Percentiles rank a stretch among this genome's conserved stretches.
phyloP scores from a whole-genome alignment of 306 rosid genomes.

The Leucaena leucocephala region DNA sequence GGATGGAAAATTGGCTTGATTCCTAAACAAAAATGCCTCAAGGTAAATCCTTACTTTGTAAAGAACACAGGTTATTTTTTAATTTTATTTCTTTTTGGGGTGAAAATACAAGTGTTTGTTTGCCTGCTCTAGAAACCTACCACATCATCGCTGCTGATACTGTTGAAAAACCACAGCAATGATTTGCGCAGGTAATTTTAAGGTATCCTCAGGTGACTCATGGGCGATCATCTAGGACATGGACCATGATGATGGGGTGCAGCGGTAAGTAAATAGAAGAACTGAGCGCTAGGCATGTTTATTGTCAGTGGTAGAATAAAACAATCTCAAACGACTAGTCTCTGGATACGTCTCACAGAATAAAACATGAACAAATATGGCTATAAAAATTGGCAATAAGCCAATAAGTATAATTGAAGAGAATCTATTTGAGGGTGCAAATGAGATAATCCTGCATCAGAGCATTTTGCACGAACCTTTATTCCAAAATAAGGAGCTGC shows the following conservation, averaged over 20 bases:
- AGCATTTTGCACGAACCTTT: slow-evolving; percentile 52
- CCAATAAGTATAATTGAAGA: neutral
- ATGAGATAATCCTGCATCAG: neutral
- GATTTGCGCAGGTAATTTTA: neutral
- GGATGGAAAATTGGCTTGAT: slow-evolving; percentile 13
- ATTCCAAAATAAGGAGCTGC: slow-evolving; percentile 96
- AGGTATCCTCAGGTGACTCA: neutral
- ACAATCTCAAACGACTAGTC: slow-evolving; percentile 1
- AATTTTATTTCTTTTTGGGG: neutral
- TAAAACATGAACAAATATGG: slow-evolving; percentile 3
- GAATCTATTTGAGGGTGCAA: slow-evolving; percentile 1
- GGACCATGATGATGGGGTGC: neutral
- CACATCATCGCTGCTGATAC: neutral
- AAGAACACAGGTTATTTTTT: neutral
- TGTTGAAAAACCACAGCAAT: neutral
- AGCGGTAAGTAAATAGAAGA: neutral
- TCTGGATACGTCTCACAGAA: neutral
- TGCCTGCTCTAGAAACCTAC: neutral
- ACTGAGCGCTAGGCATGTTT: neutral
- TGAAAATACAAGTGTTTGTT: neutral
- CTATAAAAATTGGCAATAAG: slow-evolving; percentile 8
- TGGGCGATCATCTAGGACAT: neutral
- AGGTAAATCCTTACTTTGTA: neutral
- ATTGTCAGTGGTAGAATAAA: slow-evolving; percentile 4
- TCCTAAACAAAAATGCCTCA: neutral